phyloP scores from a whole-genome alignment of 73 alveolate genomes.

The Stentor coeruleus region DNA sequence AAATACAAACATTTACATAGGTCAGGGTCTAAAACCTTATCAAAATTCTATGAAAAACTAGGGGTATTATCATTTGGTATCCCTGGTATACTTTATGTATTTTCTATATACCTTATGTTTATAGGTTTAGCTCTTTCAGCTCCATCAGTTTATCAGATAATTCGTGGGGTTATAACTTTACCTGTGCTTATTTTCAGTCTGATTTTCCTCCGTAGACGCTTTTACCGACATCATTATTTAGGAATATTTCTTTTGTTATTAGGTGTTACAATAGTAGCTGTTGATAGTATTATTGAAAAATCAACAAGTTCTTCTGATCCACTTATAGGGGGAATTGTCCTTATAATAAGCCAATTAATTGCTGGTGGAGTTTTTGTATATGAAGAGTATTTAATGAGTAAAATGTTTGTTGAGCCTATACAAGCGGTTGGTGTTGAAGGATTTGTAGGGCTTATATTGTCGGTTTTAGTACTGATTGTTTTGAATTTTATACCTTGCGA shows the following conservation, averaged over 20 bases:
- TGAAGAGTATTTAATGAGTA: not conserved
- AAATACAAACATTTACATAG: too few species aligned
- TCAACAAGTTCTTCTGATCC: not conserved
- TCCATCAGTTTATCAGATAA: conserved; percentile 78
- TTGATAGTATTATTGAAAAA: not conserved
- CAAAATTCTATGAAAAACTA: too few species aligned
- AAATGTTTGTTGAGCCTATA: not conserved
- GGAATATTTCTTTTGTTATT: conserved; percentile 49
- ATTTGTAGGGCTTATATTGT: conserved; percentile 8
- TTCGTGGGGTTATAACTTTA: conserved; percentile 74
- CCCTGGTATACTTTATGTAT: conserved; percentile 62
- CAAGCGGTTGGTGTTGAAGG: conserved; percentile 20
- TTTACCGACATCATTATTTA: conserved; percentile 52
- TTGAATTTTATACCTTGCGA: conserved; percentile 38
- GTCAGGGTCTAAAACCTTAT: too few species aligned
- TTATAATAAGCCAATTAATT: not conserved
- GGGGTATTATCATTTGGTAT: too few species aligned
- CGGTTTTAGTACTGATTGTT: conserved; percentile 32
- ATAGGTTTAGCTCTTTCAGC: conserved; percentile 61
- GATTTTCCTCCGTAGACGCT: conserved; percentile 51
- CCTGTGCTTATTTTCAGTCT: conserved; percentile 50
- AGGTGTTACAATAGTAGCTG: conserved; percentile 59
- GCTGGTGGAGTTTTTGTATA: conserved; percentile 3
- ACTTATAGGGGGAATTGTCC: not conserved
- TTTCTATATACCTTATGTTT: conserved; percentile 51